phyloP scores from a whole-genome alignment of 1,139 yeast species.

The Pneumocystis canis region DNA sequence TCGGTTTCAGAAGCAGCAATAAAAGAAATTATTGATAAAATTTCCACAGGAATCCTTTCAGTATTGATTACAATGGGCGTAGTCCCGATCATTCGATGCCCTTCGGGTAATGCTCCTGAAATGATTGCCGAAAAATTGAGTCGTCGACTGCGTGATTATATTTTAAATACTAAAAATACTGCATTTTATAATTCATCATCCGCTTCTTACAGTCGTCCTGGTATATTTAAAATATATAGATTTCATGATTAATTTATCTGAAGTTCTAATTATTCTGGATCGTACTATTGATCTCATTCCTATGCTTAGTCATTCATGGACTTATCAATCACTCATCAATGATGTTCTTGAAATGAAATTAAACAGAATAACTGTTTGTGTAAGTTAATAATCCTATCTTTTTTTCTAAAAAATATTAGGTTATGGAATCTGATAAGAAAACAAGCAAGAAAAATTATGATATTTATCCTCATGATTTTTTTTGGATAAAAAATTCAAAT shows the following conservation, averaged over 20 bases:
- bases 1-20: conserved; percentile 60
- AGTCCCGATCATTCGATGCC: conserved; percentile 81
- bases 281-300: conserved; percentile 80
- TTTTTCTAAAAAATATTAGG: conserved; percentile 3
- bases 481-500: conserved; percentile 73
- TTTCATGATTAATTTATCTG: conserved; percentile 33
- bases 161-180: conserved; percentile 44
- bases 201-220: conserved; percentile 10
- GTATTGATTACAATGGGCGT: conserved; percentile 53
- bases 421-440: conserved; percentile 18
- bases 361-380: conserved; percentile 56
- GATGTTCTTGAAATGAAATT: conserved; percentile 75
- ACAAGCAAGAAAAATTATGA: conserved; percentile 48
- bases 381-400: conserved; percentile 20
- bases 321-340: conserved; percentile 88
- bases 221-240: background rate
- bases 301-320: conserved; percentile 96
- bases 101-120: conserved; percentile 90
- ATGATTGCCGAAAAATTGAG: conserved; percentile 80
- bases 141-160: conserved; percentile 65
- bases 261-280: conserved; percentile 70
- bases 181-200: background rate
- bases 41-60: conserved; percentile 70
- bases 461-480: conserved; percentile 81
- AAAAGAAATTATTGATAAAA: conserved; percentile 47